Evolutionary conservation across 2,329 filamentous ascomycete species (phyloP), one percentile per base, ranked within the genome.

Genomic region (Fusarium globosum): DNA sequence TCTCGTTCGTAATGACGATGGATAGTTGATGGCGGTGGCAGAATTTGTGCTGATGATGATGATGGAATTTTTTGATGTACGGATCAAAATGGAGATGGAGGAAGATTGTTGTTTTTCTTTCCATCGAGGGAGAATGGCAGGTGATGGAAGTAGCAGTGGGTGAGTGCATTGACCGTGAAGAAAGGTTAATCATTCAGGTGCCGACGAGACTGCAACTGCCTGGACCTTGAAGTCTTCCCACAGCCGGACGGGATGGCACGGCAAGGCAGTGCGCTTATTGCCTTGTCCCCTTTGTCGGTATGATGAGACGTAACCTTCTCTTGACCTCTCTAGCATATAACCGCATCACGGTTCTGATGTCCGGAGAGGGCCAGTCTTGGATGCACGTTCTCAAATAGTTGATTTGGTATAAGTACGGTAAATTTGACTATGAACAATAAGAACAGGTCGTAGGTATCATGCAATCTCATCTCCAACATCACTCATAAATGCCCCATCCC

Each of bases 381-480:
- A 20, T 21, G 6, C 15, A 21, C 20, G 18, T 28, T 4, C 7
- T 3, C 5, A 15, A 23, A 2, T 6, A 4, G 4, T 6, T 49
- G 23, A 13, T 36, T 7, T 2, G 15, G 23, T 49, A n/a, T 35
- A n/a, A 18, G 26, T 30, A 38, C 23, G 15, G 8, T 59, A 38
- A 51, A 30, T 12, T 38, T 20, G 16, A 23, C 48, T 68, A 53
- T 48, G 5, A 39, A 56, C 13, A 45, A 48, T 46, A 48, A 41
- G 8, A 42, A 43, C 3, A 30, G 20, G 16, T 45, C 33, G 30
- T 70, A 46, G 36, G 21, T 70, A 49, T 55, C 46, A 26, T 65
- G 46, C 66, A 70, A 49, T 60, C 21, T 66, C 33, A 7, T 15
- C 30, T 12, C 11, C 35, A n/a, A n/a, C 28, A 12, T 58, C 28